Evolutionary conservation across 2,329 filamentous ascomycete species (phyloP).

Genomic region (Akanthomyces dipterigenus): DNA sequence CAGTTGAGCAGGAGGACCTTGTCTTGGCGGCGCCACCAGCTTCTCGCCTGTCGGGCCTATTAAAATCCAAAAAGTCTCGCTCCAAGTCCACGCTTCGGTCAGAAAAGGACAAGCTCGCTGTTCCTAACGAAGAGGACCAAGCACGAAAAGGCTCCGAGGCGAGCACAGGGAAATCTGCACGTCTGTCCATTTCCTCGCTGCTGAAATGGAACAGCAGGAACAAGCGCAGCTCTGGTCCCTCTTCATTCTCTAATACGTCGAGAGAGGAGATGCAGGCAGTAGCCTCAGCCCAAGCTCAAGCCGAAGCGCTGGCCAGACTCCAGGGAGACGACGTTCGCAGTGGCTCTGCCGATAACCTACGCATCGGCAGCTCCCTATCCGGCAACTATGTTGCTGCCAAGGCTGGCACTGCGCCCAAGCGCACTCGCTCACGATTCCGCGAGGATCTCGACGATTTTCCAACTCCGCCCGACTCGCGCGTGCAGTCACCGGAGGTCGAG

Average conservation of each 20-base stretch:
- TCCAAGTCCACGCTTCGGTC: constrained; percentile 43
- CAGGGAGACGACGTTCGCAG: constrained; percentile 26
- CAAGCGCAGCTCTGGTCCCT: constrained; percentile 50
- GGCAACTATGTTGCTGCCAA: constrained; percentile 19
- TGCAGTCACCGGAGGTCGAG: constrained; percentile 69
- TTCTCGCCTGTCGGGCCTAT: constrained; percentile 29
- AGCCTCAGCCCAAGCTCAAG: constrained; percentile 20
- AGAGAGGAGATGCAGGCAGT: constrained; percentile 68
- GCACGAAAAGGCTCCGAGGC: constrained; percentile 49
- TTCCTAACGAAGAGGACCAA: constrained; percentile 42
- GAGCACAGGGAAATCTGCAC: constrained; percentile 35
- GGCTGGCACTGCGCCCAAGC: constrained; percentile 52
- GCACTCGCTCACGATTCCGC: constrained; percentile 83
- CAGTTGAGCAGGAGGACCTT: constrained; percentile 8
- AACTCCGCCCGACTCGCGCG: constrained; percentile 76
- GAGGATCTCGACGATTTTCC: constrained; percentile 87
- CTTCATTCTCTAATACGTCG: constrained; percentile 88
- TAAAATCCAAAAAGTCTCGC: constrained; percentile 40
- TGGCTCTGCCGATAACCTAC: constrained; percentile 36
- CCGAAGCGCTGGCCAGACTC: constrained; percentile 27
- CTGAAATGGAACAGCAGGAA: constrained; percentile 63
- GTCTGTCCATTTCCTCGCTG: constrained; percentile 61
- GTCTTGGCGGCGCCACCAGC: constrained; percentile 19
- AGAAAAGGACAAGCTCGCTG: constrained; percentile 32
- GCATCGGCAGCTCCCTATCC: constrained; percentile 13